Percentiles rank a stretch among this genome's conserved stretches.
These are phyloP conservation scores for Saraca asoca DNA, from an alignment of 331 rosid species.

Conservation along the genomic window DNA sequence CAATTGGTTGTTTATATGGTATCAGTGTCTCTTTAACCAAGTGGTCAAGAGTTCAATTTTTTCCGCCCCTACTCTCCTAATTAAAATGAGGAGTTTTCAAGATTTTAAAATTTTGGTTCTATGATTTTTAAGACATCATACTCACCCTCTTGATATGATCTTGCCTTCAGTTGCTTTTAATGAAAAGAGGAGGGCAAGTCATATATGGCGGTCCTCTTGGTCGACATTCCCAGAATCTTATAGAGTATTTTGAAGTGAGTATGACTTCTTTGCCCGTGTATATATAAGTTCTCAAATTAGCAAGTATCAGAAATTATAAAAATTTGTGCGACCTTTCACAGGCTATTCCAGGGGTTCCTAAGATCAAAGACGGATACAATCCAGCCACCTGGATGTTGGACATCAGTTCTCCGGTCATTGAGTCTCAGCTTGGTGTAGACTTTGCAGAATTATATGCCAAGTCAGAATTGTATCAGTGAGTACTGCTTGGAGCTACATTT, in stretches of 20 bases:
- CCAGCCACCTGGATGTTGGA: constrained; percentile 79
- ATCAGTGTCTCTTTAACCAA: too few relatives aligned
- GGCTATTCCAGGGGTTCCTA: constrained; percentile 65
- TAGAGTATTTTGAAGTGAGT: constrained; percentile 65
- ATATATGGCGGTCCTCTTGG: constrained; percentile 72
- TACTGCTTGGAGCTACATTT: constrained; percentile 10
- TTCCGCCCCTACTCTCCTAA: too few relatives aligned
- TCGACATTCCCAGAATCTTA: constrained; percentile 50
- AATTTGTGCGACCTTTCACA: constrained; percentile 32
- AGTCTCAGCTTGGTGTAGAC: constrained; percentile 55
- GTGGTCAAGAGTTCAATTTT: too few relatives aligned
- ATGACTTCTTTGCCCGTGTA: constrained; percentile 18
- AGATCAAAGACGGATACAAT: constrained; percentile 56
- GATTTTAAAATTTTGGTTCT: background rate
- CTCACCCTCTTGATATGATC: constrained; percentile 20
- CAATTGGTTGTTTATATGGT: too few relatives aligned
- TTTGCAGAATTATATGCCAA: constrained; percentile 56
- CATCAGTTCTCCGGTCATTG: constrained; percentile 50
- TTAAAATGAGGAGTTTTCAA: too few relatives aligned
- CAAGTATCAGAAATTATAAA: background rate
- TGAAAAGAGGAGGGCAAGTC: constrained; percentile 79
- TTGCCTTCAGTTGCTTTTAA: constrained; percentile 61
- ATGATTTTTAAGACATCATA: background rate
- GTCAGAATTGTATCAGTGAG: constrained; percentile 64
- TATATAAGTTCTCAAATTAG: background rate